Evolutionary conservation across 2,329 filamentous ascomycete species (phyloP).

Genomic region (Fonsecaea erecta): DNA sequence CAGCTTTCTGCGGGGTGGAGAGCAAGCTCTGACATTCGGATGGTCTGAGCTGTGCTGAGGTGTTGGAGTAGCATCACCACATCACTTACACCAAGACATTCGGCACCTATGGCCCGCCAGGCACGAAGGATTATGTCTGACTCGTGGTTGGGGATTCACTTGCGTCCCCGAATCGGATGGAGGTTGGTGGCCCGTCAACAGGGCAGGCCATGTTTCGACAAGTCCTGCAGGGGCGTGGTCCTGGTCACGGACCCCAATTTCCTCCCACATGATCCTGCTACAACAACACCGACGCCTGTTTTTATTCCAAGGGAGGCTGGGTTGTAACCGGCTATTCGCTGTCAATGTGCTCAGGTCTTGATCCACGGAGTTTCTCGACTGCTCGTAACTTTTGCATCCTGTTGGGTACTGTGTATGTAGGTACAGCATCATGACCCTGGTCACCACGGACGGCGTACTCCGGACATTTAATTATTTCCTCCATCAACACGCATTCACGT

Average conservation of each 20-base stretch:
- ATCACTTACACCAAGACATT: constrained; percentile 1
- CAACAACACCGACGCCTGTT: background rate
- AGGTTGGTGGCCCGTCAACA: background rate
- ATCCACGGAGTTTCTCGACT: background rate
- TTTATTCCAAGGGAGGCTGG: background rate
- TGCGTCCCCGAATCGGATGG: background rate
- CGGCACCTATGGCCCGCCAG: background rate
- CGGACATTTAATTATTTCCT: background rate
- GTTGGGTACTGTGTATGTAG: background rate
- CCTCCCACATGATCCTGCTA: background rate
- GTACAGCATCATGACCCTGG: background rate
- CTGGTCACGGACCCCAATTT: background rate
- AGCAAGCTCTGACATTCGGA: background rate
- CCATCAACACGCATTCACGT: background rate
- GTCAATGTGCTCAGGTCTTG: background rate
- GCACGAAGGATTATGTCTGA: background rate
- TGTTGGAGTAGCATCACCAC: background rate
- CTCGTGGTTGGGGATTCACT: background rate
- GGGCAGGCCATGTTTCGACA: background rate
- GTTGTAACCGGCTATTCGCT: background rate
- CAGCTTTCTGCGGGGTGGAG: background rate
- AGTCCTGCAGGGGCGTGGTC: background rate
- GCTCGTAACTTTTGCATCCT: background rate
- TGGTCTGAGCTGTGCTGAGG: background rate
- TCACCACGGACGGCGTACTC: background rate